A percentile compares a stretch with the other conserved stretches of the same genome.
Evolutionary conservation across 345 rosid genomes (phyloP).

Genomic region (Excoecaria cochinchinensis): DNA sequence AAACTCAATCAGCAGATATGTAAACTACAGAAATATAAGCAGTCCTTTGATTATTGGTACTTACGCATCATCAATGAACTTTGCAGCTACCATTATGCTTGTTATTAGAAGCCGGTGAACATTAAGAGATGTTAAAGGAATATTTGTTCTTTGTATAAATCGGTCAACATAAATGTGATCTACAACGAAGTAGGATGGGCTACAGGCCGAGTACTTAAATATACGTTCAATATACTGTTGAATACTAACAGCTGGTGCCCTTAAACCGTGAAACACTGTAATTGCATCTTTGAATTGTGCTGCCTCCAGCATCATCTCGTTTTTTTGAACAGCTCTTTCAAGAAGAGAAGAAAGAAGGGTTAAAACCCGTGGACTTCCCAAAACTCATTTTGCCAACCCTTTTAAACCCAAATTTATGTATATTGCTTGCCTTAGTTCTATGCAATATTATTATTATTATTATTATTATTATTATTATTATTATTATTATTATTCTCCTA

Average conservation of each 20-base stretch:
- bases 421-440: no score
- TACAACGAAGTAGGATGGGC: slow-evolving; percentile 84
- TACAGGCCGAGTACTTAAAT: slow-evolving; percentile 79
- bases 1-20: no score
- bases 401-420: no score
- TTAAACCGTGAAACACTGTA: slow-evolving; percentile 64
- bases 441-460: no score
- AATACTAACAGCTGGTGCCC: slow-evolving; percentile 62
- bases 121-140: slow-evolving; percentile 61
- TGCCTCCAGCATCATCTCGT: slow-evolving; percentile 40
- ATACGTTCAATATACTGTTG: slow-evolving; percentile 70
- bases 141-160: slow-evolving; percentile 46
- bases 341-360: slow-evolving; percentile 61
- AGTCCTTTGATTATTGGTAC: no score
- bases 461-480: no score
- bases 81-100: slow-evolving; percentile 77
- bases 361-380: no score
- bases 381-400: no score
- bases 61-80: no score
- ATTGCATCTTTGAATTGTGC: slow-evolving; percentile 28
- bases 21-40: no score
- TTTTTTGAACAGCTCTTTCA: slow-evolving; percentile 51
- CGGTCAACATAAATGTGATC: slow-evolving; percentile 72
- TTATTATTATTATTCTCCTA: no score
- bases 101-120: slow-evolving; percentile 87